Base-by-base conservation (phyloP, 306 rosid genomes). In the Sindora glabra region DNA sequence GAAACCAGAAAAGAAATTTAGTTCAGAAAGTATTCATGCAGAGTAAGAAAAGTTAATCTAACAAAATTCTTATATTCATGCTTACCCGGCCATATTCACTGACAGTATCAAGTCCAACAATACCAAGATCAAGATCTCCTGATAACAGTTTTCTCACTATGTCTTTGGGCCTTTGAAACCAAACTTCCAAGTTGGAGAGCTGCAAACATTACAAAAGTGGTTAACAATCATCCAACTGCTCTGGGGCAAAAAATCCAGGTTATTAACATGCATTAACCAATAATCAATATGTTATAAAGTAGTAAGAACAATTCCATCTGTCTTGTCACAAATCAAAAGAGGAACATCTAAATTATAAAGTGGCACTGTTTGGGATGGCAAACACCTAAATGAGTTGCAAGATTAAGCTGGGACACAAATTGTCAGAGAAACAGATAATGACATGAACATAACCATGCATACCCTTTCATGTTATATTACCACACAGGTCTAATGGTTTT, bases 111-210 rank as follows among this genome's bases (percentile, higher is more conserved):
- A 94, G 78, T 42, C 99, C 99, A 8, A 85, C 94, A 39, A 94
- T 82, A 48, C 99, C 99, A 52, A 94, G 94, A 77, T 94, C 99
- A 10, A 94, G 79, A 65, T 94, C 95, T 22, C 97, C 99, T 0
- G 97, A 81, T 56, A 84, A 68, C 73, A 94, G 67, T 60, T 89
- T 89, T 65, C 94, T 71, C 4, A 89, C 90, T 30, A 94, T 82
- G 46, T 94, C 97, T 65, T 86, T 89, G 0, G 99, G 99, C 64
- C 99, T 71, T 48, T 94, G 97, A 51, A 78, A 84, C 99, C 99
- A 94, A 48, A 94, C 95, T 77, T 89, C 90, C 73, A 86, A 46
- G 58, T 81, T 72, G 8, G 97, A 69, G 7, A 94, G 69, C 99
- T 94, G 74, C 81, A 81, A n/a, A 42, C 5, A 58, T 5, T 14